Base-by-base conservation (phyloP, 371 early-diverging fungal genomes). In the Batkoa obscura region DNA sequence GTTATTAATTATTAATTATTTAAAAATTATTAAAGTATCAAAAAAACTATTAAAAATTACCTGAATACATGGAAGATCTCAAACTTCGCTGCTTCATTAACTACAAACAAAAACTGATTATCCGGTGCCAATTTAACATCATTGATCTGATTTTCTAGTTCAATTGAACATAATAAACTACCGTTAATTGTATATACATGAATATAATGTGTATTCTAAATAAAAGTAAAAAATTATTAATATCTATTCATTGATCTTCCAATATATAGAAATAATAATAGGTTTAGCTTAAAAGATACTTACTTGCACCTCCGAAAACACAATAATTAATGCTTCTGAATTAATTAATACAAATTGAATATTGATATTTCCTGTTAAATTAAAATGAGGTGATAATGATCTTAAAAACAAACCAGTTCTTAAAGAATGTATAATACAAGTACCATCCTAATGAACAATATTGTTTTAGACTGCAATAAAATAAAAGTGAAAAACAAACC, bases 371-470 rank as follows among this genome's bases (percentile, higher is more conserved):
- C 39, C 39, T 17, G 53, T 9, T 37, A 6, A n/a, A 39, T n/a
- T 39, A 45, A 12, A 15, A 30, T 53, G 53, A n/a, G 75, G 75
- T 33, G 62, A 48, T 3, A 75, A 43, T 0, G 68, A 70, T 6
- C 71, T 62, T 8, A 75, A 51, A 55, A 72, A 75, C 33, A 62
- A 49, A 3, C 65, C 66, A n/a, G 65, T 66, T 43, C 66, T 61
- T 8, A 73, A 60, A 3, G 71, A 67, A 50, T 75, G 73, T 1
- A 73, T 54, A 23, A 76, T 71, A 57, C 72, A 71, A 15, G 73
- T 70, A 3, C 76, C 76, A 58, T 76, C 76, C 66, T 23, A 23
- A 23, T 23, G 23, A 23, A 23, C 23, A 23, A 23, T 23, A 23
- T 23, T 73, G 42, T 30, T 10, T 17, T 38, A 35, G 1, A 15